phyloP scores from a whole-genome alignment of 2,329 filamentous ascomycete species.

The Calonectria naviculata region DNA sequence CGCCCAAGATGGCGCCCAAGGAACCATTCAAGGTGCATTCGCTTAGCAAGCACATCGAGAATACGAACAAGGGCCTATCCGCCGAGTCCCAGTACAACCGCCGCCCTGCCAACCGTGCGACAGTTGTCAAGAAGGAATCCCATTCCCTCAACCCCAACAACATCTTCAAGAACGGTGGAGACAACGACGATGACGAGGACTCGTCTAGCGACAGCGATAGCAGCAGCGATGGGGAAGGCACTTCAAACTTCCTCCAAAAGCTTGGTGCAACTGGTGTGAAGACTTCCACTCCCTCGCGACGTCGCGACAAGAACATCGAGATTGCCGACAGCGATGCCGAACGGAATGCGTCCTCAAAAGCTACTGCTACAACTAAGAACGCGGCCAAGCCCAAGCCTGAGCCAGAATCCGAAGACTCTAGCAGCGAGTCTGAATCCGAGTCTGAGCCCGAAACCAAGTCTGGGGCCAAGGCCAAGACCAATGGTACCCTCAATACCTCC shows the following conservation, averaged over 20 bases:
- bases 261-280: constrained; percentile 36
- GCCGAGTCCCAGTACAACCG: constrained; percentile 48
- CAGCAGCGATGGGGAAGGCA: constrained; percentile 44
- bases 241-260: constrained; percentile 47
- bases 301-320: constrained; percentile 49
- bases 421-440: constrained; percentile 44
- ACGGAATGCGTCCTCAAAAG: constrained; percentile 43
- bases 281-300: constrained; percentile 28
- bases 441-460: constrained; percentile 41
- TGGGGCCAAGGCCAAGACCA: constrained; percentile 32
- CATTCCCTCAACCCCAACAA: constrained; percentile 32
- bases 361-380: constrained; percentile 26
- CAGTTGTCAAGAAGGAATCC: constrained; percentile 46
- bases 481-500: constrained; percentile 32
- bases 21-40: constrained; percentile 50
- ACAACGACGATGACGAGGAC: constrained; percentile 44
- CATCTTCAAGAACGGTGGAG: constrained; percentile 45
- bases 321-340: constrained; percentile 57
- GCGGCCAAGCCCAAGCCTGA: constrained; percentile 29
- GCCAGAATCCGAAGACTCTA: constrained; percentile 32
- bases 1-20: constrained; percentile 50
- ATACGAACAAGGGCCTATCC: constrained; percentile 49
- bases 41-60: constrained; percentile 51
- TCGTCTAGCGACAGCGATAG: constrained; percentile 48
- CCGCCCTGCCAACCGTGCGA: constrained; percentile 37